Base-by-base conservation (phyloP, 176 grass and related monocot species). In the Rhipidocladum racemiflorum region DNA sequence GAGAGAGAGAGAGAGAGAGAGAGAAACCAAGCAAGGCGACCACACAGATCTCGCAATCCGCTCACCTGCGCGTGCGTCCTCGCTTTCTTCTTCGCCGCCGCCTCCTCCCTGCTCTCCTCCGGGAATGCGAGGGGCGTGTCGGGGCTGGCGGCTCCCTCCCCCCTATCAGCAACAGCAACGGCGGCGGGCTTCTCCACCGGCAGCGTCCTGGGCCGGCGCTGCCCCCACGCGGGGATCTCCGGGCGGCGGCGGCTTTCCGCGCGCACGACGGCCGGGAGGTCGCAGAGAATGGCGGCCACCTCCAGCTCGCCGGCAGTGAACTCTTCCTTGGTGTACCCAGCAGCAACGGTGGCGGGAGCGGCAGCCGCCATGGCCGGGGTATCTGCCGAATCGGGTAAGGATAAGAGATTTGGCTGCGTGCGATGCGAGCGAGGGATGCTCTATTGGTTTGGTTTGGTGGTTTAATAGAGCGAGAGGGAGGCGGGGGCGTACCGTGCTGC, bases 111-210 rank as follows among this genome's bases (percentile, higher is more conserved):
- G 56, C 45, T 55, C 14, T 82, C 65, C 16, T 20, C 81, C 21
- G 78, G 73, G 83, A 78, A 90, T 18, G 40, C 78, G 55, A 90
- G 83, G 66, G 83, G 88, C 55, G 88, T 90, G 78, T 90, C 79
- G 8, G 88, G 88, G 73, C 88, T 90, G 60, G 83, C 73, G 65
- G 71, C 87, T 25, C 42, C 86, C 21, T 43, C 60, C 10, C 14
- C 63, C 21, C 69, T 25, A 1, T 4, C 28, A 20, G 42, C 9
- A 17, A 16, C 11, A 48, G 45, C 14, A 48, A 16, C 45, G 15
- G 17, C 23, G 5, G 17, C 50, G 23, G 79, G 57, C 69, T 72
- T 64, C 57, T 18, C 38, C 54, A 35, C 36, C 1, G 36, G 39
- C 39, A 24, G 28, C 1, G 64, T 76, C 21, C 87, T 25, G 7